Base-by-base conservation (phyloP, 169 alveolate genomes). In the Theileria annulata region DNA sequence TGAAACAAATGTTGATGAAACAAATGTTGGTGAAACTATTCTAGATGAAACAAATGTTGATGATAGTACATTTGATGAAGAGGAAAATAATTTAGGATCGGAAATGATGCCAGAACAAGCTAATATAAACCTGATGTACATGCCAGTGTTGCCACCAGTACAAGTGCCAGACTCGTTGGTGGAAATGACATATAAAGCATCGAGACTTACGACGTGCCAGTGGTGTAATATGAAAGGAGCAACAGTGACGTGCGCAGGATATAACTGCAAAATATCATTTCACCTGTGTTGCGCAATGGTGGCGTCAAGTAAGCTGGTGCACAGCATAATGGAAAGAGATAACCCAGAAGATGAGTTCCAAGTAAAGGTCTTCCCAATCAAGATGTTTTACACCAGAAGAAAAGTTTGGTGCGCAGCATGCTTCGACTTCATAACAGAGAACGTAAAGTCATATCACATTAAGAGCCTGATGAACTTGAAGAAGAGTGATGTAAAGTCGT, bases 361-460 rank as follows among this genome's bases (percentile, higher is more conserved):
- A 42, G 64, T 56, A 10, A 87, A 74, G 4, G 64, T 84, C 42
- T 83, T 79, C 71, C 93, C 93, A 28, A 83, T 85, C 17, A 82
- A 75, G 56, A 83, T 88, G 27, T 84, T 75, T 37, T 88, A 79
- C 78, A 84, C 88, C 48, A 76, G 80, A 8, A 81, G 88, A 42
- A 75, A 77, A 28, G 54, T 88, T 48, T 88, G 93, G 93, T 88
- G 93, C 42, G 80, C 82, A 28, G 47, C 84, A 8, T 88, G 93
- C 27, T 88, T 87, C 81, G 75, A 75, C 33, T 31, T 27, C 12
- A 62, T 62, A 15, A 19, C 42, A 1, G 25, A 62, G 48, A 62
- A 62, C 31, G 31, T 27, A 59, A 31, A 66, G 75, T 62, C 62
- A 69, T 71, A 37, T 51, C 67, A 59, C 66, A 68, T 73, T 25